These are phyloP conservation scores for Fusarium longipes DNA, from an alignment of 2,329 filamentous ascomycete species.

Conservation along the genomic window DNA sequence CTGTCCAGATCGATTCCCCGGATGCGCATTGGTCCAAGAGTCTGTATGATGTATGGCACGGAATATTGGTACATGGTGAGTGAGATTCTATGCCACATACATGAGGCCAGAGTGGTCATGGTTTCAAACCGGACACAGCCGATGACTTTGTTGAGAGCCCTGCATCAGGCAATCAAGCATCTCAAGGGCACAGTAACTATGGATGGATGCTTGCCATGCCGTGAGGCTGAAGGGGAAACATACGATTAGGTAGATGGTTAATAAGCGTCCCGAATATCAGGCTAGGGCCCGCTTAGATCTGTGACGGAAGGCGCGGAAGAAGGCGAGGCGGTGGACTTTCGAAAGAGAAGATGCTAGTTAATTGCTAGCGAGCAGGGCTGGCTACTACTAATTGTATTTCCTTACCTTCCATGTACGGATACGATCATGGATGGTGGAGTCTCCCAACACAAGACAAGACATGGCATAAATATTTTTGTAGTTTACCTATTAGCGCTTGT, in stretches of 20 bases:
- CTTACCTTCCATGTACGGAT: constrained; percentile 27
- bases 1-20: neutral
- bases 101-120: neutral
- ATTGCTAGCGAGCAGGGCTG: constrained; percentile 19
- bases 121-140: constrained; percentile 16
- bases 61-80: neutral
- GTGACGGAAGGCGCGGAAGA: constrained; percentile 34
- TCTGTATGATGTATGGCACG: neutral
- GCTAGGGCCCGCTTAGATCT: constrained; percentile 39
- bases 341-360: neutral
- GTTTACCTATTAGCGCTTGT: neutral
- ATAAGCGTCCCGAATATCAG: constrained; percentile 31
- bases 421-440: constrained; percentile 31
- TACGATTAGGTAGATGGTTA: constrained; percentile 31
- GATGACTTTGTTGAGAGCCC: constrained; percentile 20
- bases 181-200: neutral
- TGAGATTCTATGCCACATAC: neutral
- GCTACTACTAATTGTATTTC: too few relatives aligned
- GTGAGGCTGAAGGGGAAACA: constrained; percentile 37
- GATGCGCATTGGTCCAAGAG: neutral
- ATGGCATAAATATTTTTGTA: neutral
- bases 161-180: constrained; percentile 19
- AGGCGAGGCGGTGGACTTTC: constrained; percentile 30
- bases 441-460: constrained; percentile 6
- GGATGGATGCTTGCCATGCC: neutral